Evolutionary conservation across 1,284 basidiomycete genomes (phyloP).

Genomic region (Trichosporon coremiiforme): DNA sequence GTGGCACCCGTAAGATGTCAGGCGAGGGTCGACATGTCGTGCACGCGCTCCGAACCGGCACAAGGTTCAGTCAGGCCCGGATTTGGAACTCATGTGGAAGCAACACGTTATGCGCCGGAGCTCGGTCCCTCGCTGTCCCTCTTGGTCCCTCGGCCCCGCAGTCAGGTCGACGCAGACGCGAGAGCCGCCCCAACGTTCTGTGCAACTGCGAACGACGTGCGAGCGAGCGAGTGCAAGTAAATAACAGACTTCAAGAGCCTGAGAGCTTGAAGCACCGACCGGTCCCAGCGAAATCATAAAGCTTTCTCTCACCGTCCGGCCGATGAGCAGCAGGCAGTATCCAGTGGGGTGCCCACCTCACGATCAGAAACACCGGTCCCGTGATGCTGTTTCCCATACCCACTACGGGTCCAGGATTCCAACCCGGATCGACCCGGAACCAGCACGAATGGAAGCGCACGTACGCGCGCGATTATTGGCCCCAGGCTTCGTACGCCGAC

Average conservation of each 20-base stretch:
- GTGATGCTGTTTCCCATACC: background rate
- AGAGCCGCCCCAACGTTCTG: background rate
- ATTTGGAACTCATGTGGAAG: slow-evolving; percentile 3
- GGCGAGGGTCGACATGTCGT: background rate
- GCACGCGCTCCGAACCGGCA: background rate
- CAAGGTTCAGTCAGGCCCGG: background rate
- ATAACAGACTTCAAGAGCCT: background rate
- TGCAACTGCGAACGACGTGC: no score
- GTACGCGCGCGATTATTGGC: background rate
- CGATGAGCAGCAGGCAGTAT: background rate
- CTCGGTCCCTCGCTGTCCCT: background rate
- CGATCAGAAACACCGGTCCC: background rate
- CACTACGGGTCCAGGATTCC: background rate
- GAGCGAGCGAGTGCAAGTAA: background rate
- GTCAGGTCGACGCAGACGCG: background rate
- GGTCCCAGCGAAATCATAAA: slow-evolving; percentile 11
- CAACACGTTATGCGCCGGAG: background rate
- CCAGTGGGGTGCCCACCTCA: background rate
- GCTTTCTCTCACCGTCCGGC: slow-evolving; percentile 7
- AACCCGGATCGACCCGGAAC: background rate
- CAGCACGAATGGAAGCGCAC: background rate
- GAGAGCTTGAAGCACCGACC: slow-evolving; percentile 12
- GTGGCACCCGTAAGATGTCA: background rate
- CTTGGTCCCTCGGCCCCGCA: background rate
- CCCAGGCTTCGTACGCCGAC: background rate